Conservation (phyloP, 768 basidiomycete species). For the Amanita brunnescens region DNA sequence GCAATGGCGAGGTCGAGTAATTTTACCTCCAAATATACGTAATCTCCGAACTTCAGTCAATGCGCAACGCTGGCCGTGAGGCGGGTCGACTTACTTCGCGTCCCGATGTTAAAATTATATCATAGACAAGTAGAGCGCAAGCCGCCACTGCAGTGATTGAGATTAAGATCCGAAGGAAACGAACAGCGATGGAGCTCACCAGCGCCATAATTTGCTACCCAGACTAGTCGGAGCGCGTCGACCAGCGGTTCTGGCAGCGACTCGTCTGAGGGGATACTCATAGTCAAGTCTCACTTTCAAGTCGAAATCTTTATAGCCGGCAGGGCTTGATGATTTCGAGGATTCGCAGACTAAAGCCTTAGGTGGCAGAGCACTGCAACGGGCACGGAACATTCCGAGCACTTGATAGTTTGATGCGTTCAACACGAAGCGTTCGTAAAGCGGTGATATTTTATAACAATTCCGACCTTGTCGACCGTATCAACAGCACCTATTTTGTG, state of each 20-base stretch:
- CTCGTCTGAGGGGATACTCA: not conserved
- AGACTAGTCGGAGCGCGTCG: not conserved
- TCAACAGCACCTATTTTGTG: no score
- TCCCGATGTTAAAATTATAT: not conserved
- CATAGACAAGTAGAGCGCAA: not conserved
- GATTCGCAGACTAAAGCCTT: no score
- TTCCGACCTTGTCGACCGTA: no score
- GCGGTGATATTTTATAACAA: no score
- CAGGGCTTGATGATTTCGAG: no score
- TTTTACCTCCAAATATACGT: not conserved
- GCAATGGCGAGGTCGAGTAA: no score
- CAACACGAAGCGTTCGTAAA: no score
- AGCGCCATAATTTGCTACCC: not conserved
- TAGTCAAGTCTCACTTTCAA: not conserved
- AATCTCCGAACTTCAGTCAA: not conserved
- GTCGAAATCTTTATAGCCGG: no score
- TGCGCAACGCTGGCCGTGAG: not conserved
- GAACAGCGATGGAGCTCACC: not conserved
- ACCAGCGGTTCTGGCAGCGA: not conserved
- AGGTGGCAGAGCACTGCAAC: no score
- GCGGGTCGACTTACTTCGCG: not conserved
- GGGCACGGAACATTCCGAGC: no score
- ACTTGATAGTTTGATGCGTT: no score
- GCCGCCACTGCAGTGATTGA: not conserved
- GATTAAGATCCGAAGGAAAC: not conserved